Conservation (phyloP, 768 basidiomycete species). For the Naganishia antarctica region DNA sequence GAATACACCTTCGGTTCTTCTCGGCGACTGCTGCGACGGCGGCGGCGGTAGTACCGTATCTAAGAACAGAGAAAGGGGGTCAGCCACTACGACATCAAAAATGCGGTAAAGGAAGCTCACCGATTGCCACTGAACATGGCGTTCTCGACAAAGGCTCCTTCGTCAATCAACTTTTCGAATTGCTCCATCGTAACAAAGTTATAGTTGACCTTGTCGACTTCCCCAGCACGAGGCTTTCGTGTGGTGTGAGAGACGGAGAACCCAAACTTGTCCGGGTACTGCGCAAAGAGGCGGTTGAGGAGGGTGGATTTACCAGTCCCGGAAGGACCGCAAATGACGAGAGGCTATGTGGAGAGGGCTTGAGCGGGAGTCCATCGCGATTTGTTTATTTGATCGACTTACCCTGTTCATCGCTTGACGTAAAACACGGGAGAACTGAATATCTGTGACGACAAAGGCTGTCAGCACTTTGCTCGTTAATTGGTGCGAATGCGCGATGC, state of each 20-base stretch:
- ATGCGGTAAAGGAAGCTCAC: neutral
- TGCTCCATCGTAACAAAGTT: slow-evolving; percentile 70
- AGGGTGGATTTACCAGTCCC: slow-evolving; percentile 94
- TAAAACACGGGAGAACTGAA: neutral
- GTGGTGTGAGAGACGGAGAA: slow-evolving; percentile 97
- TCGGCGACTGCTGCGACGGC: slow-evolving; percentile 66
- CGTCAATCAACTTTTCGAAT: slow-evolving; percentile 65
- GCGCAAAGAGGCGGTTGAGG: slow-evolving; percentile 69
- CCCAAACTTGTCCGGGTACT: slow-evolving; percentile 77
- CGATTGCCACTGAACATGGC: slow-evolving; percentile 88
- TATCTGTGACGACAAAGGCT: neutral
- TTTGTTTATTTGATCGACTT: neutral
- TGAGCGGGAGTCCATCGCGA: neutral
- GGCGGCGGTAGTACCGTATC: slow-evolving; percentile 81
- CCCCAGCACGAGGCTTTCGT: slow-evolving; percentile 72
- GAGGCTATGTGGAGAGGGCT: slow-evolving; percentile 54
- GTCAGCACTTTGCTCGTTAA: neutral
- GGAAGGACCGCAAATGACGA: slow-evolving; percentile 84
- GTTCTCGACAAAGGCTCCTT: slow-evolving; percentile 83
- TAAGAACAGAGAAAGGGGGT: neutral
- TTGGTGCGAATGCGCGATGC: neutral
- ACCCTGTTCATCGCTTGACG: slow-evolving; percentile 20
- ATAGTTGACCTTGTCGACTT: slow-evolving; percentile 76
- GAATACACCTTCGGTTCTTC: slow-evolving; percentile 73
- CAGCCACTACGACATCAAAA: neutral